Percentiles rank a stretch among this genome's conserved stretches.
These are phyloP conservation scores for Podospora sp. DNA, from an alignment of 495 filamentous ascomycete genomes.

Conservation along the genomic window DNA sequence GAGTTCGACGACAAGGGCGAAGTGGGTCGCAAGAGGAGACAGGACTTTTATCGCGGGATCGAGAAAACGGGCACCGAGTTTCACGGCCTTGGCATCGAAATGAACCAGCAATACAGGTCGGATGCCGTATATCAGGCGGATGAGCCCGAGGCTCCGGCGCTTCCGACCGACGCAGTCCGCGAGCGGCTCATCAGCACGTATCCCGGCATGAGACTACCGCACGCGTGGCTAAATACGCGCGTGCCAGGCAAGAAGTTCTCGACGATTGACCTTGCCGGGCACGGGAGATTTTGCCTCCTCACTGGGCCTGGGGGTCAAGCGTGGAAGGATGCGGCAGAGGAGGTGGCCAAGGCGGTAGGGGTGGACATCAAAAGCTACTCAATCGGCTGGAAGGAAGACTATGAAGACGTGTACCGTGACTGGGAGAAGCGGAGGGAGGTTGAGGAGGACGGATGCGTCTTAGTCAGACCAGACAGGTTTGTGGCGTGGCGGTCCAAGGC, in stretches of 20 bases:
- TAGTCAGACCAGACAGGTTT: conserved; percentile 48
- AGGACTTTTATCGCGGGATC: conserved; percentile 35
- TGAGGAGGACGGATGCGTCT: conserved; percentile 44
- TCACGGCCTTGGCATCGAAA: conserved; percentile 44
- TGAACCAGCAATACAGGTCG: conserved; percentile 45
- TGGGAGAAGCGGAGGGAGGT: conserved; percentile 42
- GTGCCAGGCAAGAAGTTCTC: conserved; percentile 34
- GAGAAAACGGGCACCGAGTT: conserved; percentile 39
- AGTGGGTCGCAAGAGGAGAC: conserved; percentile 25
- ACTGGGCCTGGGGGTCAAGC: conserved; percentile 40
- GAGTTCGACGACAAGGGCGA: conserved; percentile 36
- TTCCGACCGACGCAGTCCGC: conserved; percentile 27
- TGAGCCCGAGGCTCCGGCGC: conserved; percentile 22
- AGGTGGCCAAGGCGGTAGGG: conserved; percentile 25
- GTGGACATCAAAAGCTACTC: conserved; percentile 37
- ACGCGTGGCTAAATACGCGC: conserved; percentile 44
- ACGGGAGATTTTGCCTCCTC: conserved; percentile 40
- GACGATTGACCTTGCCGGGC: conserved; percentile 43
- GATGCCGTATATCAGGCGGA: conserved; percentile 33
- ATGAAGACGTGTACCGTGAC: conserved; percentile 42
- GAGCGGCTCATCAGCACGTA: conserved; percentile 34
- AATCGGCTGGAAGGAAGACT: conserved; percentile 46
- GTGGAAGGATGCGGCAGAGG: conserved; percentile 37
- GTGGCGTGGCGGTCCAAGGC: conserved; percentile 44
- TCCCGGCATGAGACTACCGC: conserved; percentile 44